phyloP scores from a whole-genome alignment of 768 basidiomycete genomes.

The Lactarius quietus region DNA sequence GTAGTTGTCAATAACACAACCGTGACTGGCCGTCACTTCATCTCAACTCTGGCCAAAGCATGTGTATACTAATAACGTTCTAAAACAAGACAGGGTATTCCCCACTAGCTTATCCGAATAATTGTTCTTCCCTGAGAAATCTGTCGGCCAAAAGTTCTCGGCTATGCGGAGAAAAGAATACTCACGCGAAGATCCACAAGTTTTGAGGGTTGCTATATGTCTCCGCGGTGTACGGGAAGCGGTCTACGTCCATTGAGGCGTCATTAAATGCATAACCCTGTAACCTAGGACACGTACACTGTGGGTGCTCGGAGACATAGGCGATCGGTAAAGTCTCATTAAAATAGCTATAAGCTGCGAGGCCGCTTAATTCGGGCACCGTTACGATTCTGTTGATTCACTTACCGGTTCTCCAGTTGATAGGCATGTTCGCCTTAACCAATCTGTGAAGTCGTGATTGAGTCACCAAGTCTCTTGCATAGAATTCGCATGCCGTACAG shows the following conservation, averaged over 20 bases:
- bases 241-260: not conserved
- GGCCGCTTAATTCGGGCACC: not conserved
- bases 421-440: not conserved
- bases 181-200: slow-evolving; percentile 20
- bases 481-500: slow-evolving; percentile 27
- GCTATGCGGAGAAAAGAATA: not conserved
- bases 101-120: not conserved
- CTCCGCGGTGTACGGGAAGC: slow-evolving; percentile 17
- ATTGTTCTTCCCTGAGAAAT: not conserved
- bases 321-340: slow-evolving; percentile 34
- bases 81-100: not conserved
- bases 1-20: no score
- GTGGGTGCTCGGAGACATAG: slow-evolving; percentile 34
- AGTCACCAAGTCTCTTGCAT: not conserved
- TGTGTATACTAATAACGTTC: no score
- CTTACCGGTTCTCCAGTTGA: slow-evolving; percentile 5
- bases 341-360: slow-evolving; percentile 25
- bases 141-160: not conserved
- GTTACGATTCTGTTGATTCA: not conserved
- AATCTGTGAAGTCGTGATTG: not conserved
- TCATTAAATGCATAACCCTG: not conserved
- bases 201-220: slow-evolving; percentile 24
- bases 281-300: slow-evolving; percentile 23
- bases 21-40: no score
- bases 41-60: no score